Conservation (phyloP, 257 asterid species). For the Knoxia roxburghii region DNA sequence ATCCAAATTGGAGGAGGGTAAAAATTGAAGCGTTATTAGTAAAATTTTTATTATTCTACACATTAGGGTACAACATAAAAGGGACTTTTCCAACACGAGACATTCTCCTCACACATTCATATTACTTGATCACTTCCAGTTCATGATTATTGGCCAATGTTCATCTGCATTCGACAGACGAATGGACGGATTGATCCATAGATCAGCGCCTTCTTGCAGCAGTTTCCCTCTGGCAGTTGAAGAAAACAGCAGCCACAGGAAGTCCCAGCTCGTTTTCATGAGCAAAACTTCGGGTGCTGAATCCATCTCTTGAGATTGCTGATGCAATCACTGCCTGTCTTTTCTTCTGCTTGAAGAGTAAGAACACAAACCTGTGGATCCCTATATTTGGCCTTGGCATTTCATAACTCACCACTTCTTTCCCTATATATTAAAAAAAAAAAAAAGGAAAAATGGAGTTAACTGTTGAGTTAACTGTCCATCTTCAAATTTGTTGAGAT, state of each 20-base stretch:
- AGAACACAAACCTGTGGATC: slow-evolving; percentile 68
- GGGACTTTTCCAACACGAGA: too few relatives aligned
- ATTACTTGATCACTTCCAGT: too few relatives aligned
- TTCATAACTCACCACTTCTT: slow-evolving; percentile 65
- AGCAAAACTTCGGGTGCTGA: slow-evolving; percentile 57
- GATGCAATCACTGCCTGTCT: slow-evolving; percentile 33
- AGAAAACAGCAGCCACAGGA: slow-evolving; percentile 82
- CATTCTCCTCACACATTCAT: too few relatives aligned
- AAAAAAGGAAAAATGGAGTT: too few relatives aligned
- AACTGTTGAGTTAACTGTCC: neutral
- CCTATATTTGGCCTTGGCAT: slow-evolving; percentile 86
- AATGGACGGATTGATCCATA: too few relatives aligned
- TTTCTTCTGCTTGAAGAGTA: slow-evolving; percentile 63
- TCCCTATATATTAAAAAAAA: slow-evolving; percentile 35
- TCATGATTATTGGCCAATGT: too few relatives aligned
- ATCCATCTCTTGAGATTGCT: slow-evolving; percentile 44
- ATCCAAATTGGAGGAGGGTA: too few relatives aligned
- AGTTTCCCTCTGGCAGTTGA: slow-evolving; percentile 90
- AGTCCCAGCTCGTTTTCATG: slow-evolving; percentile 53
- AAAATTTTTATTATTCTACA: too few relatives aligned
- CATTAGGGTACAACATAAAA: too few relatives aligned
- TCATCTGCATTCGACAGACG: too few relatives aligned
- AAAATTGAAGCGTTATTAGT: too few relatives aligned
- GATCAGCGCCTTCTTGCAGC: slow-evolving; percentile 68
- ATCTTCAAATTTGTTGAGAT: neutral